A percentile compares a stretch with the other conserved stretches of the same genome.
These are phyloP conservation scores for Yamadazyma mexicana DNA, from an alignment of 1,139 yeast species.

Conservation along the genomic window DNA sequence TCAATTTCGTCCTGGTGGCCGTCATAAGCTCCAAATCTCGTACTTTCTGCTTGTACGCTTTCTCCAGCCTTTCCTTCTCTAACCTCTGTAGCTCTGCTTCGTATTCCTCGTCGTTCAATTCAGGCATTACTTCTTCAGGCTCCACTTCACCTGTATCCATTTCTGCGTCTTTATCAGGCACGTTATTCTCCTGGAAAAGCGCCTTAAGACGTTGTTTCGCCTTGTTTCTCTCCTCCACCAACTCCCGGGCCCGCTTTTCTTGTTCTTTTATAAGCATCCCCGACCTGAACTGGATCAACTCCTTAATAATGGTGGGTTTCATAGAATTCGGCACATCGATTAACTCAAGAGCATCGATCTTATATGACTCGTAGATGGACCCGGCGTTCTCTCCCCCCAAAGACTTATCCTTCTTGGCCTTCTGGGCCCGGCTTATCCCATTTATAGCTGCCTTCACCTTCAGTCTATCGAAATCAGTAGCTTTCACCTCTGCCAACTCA, in stretches of 20 bases:
- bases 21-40: conserved; percentile 19
- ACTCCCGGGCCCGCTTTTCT: conserved; percentile 53
- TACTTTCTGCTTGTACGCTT: conserved; percentile 19
- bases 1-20: conserved; percentile 18
- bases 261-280: conserved; percentile 59
- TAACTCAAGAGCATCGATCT: conserved; percentile 60
- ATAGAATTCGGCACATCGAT: conserved; percentile 62
- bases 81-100: conserved; percentile 20
- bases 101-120: conserved; percentile 37
- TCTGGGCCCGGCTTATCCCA: background rate
- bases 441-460: conserved; percentile 3
- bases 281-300: conserved; percentile 62
- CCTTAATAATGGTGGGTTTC: conserved; percentile 57
- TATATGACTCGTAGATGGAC: conserved; percentile 39
- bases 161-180: conserved; percentile 28
- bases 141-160: conserved; percentile 11
- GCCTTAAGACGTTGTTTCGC: conserved; percentile 52
- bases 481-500: conserved; percentile 5
- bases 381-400: conserved; percentile 26
- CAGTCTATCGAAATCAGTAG: conserved; percentile 3
- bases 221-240: conserved; percentile 50
- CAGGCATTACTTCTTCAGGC: conserved; percentile 11
- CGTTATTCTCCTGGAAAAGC: conserved; percentile 22
- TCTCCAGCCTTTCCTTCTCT: conserved; percentile 11
- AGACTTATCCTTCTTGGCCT: background rate